phyloP scores from a whole-genome alignment of 2,329 filamentous ascomycete species.

The Kalaharituber pfeilii region DNA sequence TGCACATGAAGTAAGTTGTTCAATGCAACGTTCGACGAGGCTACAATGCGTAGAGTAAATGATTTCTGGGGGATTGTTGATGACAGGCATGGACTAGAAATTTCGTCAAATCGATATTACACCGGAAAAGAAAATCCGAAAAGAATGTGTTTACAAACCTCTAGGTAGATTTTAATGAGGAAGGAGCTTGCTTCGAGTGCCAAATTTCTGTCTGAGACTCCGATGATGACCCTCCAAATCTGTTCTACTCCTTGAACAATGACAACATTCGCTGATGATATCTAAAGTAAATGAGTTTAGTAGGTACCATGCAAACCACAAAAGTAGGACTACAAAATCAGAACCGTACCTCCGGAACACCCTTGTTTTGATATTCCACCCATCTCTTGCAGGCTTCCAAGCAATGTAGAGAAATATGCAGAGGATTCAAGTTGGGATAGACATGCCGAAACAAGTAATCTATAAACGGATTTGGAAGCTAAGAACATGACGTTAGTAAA shows the following conservation, averaged over 20 bases:
- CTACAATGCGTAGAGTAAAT: constrained; percentile 46
- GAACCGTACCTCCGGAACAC: constrained; percentile 10
- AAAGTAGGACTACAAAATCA: not conserved
- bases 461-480: constrained; percentile 13
- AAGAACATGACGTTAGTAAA: not conserved
- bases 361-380: constrained; percentile 21
- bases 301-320: constrained; percentile 4
- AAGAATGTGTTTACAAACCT: constrained; percentile 22
- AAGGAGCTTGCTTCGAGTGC: constrained; percentile 50
- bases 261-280: constrained; percentile 27
- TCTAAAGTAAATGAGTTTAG: constrained; percentile 1
- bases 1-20: constrained; percentile 49
- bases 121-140: not conserved
- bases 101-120: constrained; percentile 3
- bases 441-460: constrained; percentile 17
- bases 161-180: constrained; percentile 58
- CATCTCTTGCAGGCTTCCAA: constrained; percentile 21
- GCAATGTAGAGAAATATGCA: constrained; percentile 18
- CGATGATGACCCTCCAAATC: constrained; percentile 68
- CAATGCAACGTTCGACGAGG: constrained; percentile 56
- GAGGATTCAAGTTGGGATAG: constrained; percentile 19
- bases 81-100: constrained; percentile 26
- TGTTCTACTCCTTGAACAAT: constrained; percentile 45
- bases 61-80: constrained; percentile 30
- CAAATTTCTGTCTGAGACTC: constrained; percentile 37